phyloP scores from a whole-genome alignment of 805 yeast genomes.

The Candida chilensis region DNA sequence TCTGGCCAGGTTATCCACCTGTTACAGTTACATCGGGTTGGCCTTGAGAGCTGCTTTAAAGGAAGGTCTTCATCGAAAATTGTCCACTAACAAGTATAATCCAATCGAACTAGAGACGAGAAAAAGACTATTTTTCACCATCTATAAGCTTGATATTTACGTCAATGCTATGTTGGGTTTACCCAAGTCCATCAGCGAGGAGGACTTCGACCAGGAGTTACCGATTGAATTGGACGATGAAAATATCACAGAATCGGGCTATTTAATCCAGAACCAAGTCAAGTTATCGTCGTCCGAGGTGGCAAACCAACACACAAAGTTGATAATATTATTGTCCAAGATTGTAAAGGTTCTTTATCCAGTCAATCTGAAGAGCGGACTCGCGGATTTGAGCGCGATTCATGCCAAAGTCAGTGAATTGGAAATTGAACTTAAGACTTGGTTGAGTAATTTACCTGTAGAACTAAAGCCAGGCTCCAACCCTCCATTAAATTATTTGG shows the following conservation, averaged over 20 bases:
- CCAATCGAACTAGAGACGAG: conserved; percentile 79
- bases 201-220: conserved; percentile 80
- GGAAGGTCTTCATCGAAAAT: conserved; percentile 75
- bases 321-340: conserved; percentile 62
- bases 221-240: conserved; percentile 86
- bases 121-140: conserved; percentile 82
- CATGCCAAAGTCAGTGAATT: conserved; percentile 45
- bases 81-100: conserved; percentile 49
- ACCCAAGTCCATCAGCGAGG: conserved; percentile 68
- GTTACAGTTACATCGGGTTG: conserved; percentile 84
- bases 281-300: conserved; percentile 65
- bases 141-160: conserved; percentile 85
- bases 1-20: conserved; percentile 77
- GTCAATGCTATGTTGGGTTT: conserved; percentile 81
- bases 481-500: conserved; percentile 56
- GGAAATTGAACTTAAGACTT: conserved; percentile 59
- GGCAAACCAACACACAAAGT: conserved; percentile 77
- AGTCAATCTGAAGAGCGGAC: conserved; percentile 34
- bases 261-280: conserved; percentile 36
- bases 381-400: conserved; percentile 19
- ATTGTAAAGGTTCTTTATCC: conserved; percentile 73
- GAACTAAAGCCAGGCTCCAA: conserved; percentile 66
- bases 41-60: conserved; percentile 76
- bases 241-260: conserved; percentile 62
- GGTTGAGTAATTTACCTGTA: conserved; percentile 64